phyloP scores from a whole-genome alignment of 164 flowering plant species.

The Sextonia rubra region DNA sequence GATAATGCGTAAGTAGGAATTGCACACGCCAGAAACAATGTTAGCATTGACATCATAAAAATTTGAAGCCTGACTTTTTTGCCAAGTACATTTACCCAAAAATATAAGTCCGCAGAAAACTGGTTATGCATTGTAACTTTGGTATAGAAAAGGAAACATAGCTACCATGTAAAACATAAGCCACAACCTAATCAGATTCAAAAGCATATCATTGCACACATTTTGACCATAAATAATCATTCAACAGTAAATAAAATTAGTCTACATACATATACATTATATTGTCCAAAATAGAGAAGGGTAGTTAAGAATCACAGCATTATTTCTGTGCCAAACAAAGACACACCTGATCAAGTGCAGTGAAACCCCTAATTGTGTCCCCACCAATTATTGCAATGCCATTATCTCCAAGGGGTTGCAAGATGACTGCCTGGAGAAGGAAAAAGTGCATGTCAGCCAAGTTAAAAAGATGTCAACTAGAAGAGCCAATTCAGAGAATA shows the following conservation, averaged over 20 bases:
- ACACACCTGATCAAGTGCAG: conserved; percentile 79
- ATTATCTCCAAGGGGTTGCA: conserved; percentile 87
- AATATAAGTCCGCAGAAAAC: too few relatives aligned
- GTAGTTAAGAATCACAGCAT: background rate
- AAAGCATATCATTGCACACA: background rate
- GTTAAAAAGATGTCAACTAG: background rate
- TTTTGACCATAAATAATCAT: background rate
- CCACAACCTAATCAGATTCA: background rate
- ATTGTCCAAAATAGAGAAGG: background rate
- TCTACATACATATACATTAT: background rate
- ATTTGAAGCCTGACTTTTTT: too few relatives aligned
- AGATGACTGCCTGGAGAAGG: conserved; percentile 69
- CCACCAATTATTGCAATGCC: conserved; percentile 84
- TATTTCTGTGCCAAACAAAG: background rate
- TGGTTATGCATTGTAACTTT: background rate
- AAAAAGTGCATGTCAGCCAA: background rate
- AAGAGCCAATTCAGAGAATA: background rate
- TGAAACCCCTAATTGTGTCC: conserved; percentile 86
- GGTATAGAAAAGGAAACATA: too few relatives aligned
- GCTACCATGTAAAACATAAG: background rate
- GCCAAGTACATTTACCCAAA: background rate
- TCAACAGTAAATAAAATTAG: background rate
- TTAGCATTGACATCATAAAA: background rate
- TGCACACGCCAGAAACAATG: background rate
- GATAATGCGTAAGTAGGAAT: background rate